Evolutionary conservation across 345 rosid genomes (phyloP), one percentile per base, ranked within the genome.

Genomic region (Heritiera fomes): DNA sequence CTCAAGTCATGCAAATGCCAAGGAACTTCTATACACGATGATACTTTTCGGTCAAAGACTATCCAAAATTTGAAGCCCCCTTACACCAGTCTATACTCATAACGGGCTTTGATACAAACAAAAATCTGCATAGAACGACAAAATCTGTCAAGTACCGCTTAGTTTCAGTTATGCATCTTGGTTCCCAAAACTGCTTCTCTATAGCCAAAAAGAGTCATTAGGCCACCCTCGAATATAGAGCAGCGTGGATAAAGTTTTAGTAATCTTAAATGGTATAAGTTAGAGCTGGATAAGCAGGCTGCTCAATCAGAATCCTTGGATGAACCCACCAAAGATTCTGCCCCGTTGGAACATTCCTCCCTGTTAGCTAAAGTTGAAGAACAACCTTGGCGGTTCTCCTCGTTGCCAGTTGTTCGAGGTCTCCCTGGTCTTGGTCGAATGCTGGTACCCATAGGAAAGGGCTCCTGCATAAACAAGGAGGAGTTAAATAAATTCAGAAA

Each of bases 381-480:
- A 82, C 60, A 77, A 77, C 82, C 88, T 65, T 82, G 84, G 46
- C 80, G 80, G 86, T 81, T 87, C 77, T 89, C 93, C 77, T 84
- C 92, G 1, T 69, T 83, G 79, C 88, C 78, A 64, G 78, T 82
- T 80, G 58, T 53, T 53, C 93, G 87, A 64, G 89, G 87, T 82
- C 89, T 92, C 71, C 93, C 93, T 77, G 90, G 85, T 79, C 97
- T 87, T 70, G 91, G 79, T 67, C 97, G 83, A 65, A 89, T 83
- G 80, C 87, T 89, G 75, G 85, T 71, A 50, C 97, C 94, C 94
- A 90, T 89, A 2, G 97, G 97, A 81, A 92, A 92, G 12, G 97
- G 97, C 82, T 92, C 97, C 97, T 92, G 70, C 73, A 82, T 30
- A 59, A 47, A 58, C 38, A 73, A 64, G 53, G 66, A 49, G 49